A percentile compares a stretch with the other conserved stretches of the same genome.
Evolutionary conservation across 2,329 filamentous ascomycete species (phyloP).

Genomic region (Phoma sp.): DNA sequence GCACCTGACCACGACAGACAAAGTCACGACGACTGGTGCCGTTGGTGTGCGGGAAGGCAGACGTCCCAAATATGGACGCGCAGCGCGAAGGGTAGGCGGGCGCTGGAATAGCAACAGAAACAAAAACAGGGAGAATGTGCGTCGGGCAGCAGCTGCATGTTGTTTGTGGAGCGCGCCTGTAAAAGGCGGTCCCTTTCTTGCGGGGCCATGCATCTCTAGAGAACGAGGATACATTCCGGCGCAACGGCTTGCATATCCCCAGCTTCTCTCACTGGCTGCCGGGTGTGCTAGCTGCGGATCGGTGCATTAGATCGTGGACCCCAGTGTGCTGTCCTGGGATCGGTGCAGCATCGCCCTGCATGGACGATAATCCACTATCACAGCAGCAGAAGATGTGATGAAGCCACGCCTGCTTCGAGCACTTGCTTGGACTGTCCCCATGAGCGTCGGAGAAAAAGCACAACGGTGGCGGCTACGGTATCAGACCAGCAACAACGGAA

Average conservation of each 20-base stretch:
- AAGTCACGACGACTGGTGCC: background rate
- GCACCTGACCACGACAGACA: background rate
- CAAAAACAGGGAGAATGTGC: conserved; percentile 1
- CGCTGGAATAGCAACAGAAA: background rate
- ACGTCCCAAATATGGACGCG: background rate
- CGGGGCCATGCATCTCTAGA: conserved; percentile 21
- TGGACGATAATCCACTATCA: background rate
- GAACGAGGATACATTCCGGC: conserved; percentile 22
- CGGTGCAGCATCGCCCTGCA: conserved; percentile 20
- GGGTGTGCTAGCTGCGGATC: conserved; percentile 12
- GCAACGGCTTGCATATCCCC: conserved; percentile 17
- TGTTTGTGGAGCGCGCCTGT: conserved; percentile 8
- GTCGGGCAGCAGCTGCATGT: conserved; percentile 19
- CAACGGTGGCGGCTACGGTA: background rate
- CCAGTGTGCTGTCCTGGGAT: conserved; percentile 15
- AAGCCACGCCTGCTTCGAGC: background rate
- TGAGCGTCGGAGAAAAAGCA: background rate
- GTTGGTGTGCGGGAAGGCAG: conserved; percentile 1
- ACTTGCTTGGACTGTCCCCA: background rate
- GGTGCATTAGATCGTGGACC: conserved; percentile 13
- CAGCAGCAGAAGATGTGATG: conserved; percentile 7
- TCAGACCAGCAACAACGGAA: conserved; percentile 1
- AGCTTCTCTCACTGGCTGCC: conserved; percentile 19
- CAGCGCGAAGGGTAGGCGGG: background rate
- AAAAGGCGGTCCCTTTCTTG: conserved; percentile 3